Evolutionary conservation across 2,329 filamentous ascomycete species (phyloP), one percentile per base, ranked within the genome.

Genomic region (Aureobasidium vineae): DNA sequence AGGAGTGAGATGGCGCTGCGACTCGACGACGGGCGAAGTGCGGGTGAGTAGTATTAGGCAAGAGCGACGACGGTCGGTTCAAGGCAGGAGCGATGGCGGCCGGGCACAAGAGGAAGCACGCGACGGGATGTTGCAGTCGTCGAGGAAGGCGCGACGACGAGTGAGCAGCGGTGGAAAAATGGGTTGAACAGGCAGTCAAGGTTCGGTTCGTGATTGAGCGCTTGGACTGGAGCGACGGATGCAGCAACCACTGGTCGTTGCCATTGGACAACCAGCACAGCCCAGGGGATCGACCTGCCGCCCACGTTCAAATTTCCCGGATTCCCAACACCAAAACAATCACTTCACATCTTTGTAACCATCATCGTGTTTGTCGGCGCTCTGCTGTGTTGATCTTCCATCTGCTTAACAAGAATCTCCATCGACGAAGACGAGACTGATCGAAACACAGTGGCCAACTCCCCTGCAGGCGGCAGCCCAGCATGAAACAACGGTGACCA

Each of bases 71-170:
- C 47, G 49, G 49, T 54, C 61, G 61, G 47, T 21, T 53, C 26
- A 64, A 8, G 59, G 59, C 59, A 41, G 59, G 59, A 63, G 59
- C 61, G 61, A 64, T 49, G 36, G 23, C 47, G 38, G 49, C 45
- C 61, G 61, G 36, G 8, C 26, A 64, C 61, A 64, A 64, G 53
- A 45, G 61, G 23, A 45, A 64, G 38, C 61, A 54, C 61, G 61
- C 47, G 49, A 54, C 36, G 36, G 26, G 28, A 54, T 38, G 7
- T 64, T 53, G 61, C 33, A 50, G 59, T 43, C 38, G 11, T 45
- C 36, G 33, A 36, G 49, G 61, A 54, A 64, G 61, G 61, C 61
- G 61, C 61, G 61, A 64, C 61, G 47, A 63, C 56, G 57, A 61
- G n/a, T 26, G 43, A 31, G 33, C 16, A 41, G 59, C 40, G 59